Evolutionary conservation across 805 yeast species (phyloP).

Genomic region (Candida namnaoensis): DNA sequence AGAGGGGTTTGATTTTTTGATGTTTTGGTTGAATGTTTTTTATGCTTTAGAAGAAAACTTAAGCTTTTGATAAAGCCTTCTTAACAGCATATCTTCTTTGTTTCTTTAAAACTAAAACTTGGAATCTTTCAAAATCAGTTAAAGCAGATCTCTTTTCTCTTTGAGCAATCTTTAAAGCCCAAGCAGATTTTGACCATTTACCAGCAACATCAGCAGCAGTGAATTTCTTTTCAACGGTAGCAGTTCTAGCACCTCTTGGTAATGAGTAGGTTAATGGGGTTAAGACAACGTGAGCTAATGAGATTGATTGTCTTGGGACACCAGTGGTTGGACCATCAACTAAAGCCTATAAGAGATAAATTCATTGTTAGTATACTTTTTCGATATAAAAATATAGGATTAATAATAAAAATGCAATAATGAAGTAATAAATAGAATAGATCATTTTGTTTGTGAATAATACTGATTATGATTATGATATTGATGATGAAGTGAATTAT

Average conservation of each 20-base stretch:
- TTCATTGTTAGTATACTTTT: constrained; percentile 16
- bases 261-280: constrained; percentile 86
- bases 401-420: too few relatives aligned
- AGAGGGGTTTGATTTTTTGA: too few relatives aligned
- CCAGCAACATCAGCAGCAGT: constrained; percentile 78
- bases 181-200: constrained; percentile 88
- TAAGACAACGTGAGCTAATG: constrained; percentile 81
- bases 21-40: too few relatives aligned
- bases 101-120: constrained; percentile 94
- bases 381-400: too few relatives aligned
- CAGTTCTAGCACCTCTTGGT: constrained; percentile 93
- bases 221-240: constrained; percentile 87
- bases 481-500: too few relatives aligned
- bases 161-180: constrained; percentile 98
- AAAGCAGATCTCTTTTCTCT: constrained; percentile 89
- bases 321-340: constrained; percentile 91
- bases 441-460: too few relatives aligned
- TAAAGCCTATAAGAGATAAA: constrained; percentile 47
- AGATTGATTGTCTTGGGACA: constrained; percentile 87
- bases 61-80: constrained; percentile 96
- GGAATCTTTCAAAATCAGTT: constrained; percentile 99
- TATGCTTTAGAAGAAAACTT: constrained; percentile 20
- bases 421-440: too few relatives aligned
- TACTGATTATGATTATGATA: too few relatives aligned
- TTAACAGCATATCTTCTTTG: constrained; percentile 93